phyloP scores from a whole-genome alignment of 1,139 yeast genomes.

The Magnusiomyces ingens region DNA sequence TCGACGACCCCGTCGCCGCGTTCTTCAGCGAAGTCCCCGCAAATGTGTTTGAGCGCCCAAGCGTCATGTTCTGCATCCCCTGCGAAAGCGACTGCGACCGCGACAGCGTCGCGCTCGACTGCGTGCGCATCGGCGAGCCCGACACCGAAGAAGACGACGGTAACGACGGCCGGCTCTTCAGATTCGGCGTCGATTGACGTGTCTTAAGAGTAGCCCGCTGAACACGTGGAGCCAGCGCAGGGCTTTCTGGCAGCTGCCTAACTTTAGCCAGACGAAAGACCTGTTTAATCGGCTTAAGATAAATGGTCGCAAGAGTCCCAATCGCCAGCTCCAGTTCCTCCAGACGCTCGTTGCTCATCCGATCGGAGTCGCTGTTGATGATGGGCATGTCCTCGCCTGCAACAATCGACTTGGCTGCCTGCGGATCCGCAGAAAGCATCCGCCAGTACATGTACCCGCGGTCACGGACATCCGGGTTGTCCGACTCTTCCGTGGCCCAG shows the following conservation, averaged over 20 bases:
- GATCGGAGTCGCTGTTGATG: constrained; percentile 62
- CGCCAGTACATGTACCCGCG: constrained; percentile 87
- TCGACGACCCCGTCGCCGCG: neutral
- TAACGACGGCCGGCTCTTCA: constrained; percentile 6
- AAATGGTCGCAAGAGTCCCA: constrained; percentile 78
- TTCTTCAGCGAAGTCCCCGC: neutral
- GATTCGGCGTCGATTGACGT: constrained; percentile 12
- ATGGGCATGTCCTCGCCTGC: constrained; percentile 50
- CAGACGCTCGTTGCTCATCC: constrained; percentile 58
- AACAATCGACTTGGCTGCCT: constrained; percentile 47
- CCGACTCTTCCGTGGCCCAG: constrained; percentile 66
- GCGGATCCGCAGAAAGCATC: constrained; percentile 47
- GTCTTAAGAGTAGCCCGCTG: constrained; percentile 14
- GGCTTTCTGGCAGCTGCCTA: constrained; percentile 49
- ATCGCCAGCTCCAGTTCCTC: constrained; percentile 79
- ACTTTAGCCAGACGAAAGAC: constrained; percentile 65
- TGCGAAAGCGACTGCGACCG: constrained; percentile 13
- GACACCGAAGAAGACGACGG: neutral
- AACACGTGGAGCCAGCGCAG: constrained; percentile 47
- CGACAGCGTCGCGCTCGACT: neutral
- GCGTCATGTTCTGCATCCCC: constrained; percentile 10
- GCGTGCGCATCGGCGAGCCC: neutral
- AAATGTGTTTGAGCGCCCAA: constrained; percentile 4
- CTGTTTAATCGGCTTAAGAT: constrained; percentile 71
- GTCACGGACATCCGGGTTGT: constrained; percentile 79